These are phyloP conservation scores for Colletotrichum neosansevieriae DNA, from an alignment of 2,329 filamentous ascomycete genomes.

Conservation along the genomic window DNA sequence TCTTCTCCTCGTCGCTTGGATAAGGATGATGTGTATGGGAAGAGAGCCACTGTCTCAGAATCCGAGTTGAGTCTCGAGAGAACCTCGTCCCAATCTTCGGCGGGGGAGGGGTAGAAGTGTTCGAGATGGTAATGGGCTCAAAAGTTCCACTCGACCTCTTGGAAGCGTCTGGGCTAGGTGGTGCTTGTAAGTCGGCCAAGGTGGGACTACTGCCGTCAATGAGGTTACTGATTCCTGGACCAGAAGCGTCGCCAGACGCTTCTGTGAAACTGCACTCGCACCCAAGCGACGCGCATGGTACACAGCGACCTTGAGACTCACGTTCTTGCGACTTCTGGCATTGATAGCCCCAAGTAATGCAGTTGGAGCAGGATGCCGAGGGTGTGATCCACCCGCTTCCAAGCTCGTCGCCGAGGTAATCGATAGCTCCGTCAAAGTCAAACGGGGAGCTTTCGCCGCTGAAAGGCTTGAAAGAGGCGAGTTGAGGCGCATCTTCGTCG, in stretches of 20 bases:
- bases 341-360: conserved; percentile 33
- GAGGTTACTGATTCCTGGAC: not conserved
- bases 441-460: conserved; percentile 23
- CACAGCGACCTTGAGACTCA: conserved; percentile 18
- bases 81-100: conserved; percentile 44
- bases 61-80: conserved; percentile 41
- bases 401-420: conserved; percentile 1
- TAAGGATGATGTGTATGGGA: conserved; percentile 30
- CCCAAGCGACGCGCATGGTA: conserved; percentile 27
- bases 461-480: conserved; percentile 12
- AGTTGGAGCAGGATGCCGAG: conserved; percentile 22
- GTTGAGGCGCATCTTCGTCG: not conserved
- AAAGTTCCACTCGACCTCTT: conserved; percentile 14
- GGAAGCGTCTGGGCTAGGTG: not conserved
- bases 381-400: conserved; percentile 18
- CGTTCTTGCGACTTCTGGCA: conserved; percentile 20
- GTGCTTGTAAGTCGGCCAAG: not conserved
- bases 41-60: conserved; percentile 42
- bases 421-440: conserved; percentile 18
- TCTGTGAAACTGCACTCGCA: conserved; percentile 27
- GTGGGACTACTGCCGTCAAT: not conserved
- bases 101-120: conserved; percentile 24
- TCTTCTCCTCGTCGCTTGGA: conserved; percentile 32
- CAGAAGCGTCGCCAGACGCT: not conserved
- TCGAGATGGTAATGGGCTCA: not conserved